Evolutionary conservation across 225 moss, liverwort and hornwort genomes (phyloP), one percentile per base, ranked within the genome.

Genomic region (Marchantia polymorpha): DNA sequence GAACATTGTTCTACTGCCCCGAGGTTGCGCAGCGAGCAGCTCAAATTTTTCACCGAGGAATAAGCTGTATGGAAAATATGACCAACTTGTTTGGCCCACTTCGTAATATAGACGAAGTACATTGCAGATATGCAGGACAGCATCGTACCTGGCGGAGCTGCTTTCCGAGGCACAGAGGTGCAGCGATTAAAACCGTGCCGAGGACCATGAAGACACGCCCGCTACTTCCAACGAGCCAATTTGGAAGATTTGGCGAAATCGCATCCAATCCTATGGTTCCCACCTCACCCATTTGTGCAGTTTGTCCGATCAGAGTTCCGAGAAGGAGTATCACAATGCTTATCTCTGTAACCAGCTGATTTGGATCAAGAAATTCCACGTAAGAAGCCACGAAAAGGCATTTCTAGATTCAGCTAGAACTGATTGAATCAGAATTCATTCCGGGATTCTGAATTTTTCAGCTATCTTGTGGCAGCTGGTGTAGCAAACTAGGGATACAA

Each of bases 261-360:
- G 85, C 59, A 4, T 79, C 75, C 59, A 96, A 82, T 23, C 95
- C 95, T 29, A 68, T 83, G 12, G 79, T 58, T 12, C 85, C 91
- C 0, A 88, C 73, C 83, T 96, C 93, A 30, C 95, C 93, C 30
- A 93, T 68, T 81, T 96, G 95, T 49, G 87, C 82, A 3, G 92
- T 69, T 39, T 83, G 52, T 25, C 91, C 93, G 46, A 89, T 74
- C 46, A 96, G 27, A 56, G 88, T 83, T 19, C 95, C 95, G 65
- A 93, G 51, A 49, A 96, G 77, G 70, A 96, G 85, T 68, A 96
- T 80, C 73, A 86, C 88, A 25, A 96, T 91, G 88, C 95, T 91
- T 66, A 96, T 85, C 73, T 96, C 95, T 59, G 95, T 96, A 46
- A 80, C 80, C 5, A 92, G 77, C 95, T 96, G 91, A 83, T 72